Percentiles rank a stretch among this genome's conserved stretches.
phyloP scores from a whole-genome alignment of 805 yeast genomes.

The Barnettozyma botsteinii region DNA sequence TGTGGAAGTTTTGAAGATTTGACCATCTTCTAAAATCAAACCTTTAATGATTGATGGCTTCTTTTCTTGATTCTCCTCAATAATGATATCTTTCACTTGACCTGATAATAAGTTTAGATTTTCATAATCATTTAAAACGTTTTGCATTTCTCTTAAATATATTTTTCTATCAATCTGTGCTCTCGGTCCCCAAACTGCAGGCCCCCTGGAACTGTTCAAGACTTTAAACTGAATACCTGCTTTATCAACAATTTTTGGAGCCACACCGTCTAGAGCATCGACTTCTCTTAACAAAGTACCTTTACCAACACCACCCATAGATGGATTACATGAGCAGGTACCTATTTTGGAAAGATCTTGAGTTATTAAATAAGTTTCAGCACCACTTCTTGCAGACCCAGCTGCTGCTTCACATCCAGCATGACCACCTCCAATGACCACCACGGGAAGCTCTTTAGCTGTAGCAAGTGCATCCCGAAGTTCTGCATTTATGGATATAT shows the following conservation, averaged over 20 bases:
- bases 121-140: slow-evolving; percentile 46
- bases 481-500: slow-evolving; percentile 21
- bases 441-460: slow-evolving; percentile 46
- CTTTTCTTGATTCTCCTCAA: slow-evolving; percentile 37
- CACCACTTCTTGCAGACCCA: slow-evolving; percentile 84
- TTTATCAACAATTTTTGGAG: slow-evolving; percentile 77
- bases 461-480: slow-evolving; percentile 11
- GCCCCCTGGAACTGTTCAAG: slow-evolving; percentile 80
- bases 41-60: slow-evolving; percentile 47
- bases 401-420: slow-evolving; percentile 98
- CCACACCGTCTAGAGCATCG: slow-evolving; percentile 94
- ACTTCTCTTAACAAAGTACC: slow-evolving; percentile 90
- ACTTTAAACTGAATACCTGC: slow-evolving; percentile 92
- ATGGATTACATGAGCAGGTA: slow-evolving; percentile 94
- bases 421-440: slow-evolving; percentile 96
- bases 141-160: slow-evolving; percentile 76
- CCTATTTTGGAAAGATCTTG: slow-evolving; percentile 77
- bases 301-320: slow-evolving; percentile 97
- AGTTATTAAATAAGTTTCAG: slow-evolving; percentile 64
- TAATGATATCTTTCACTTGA: slow-evolving; percentile 77
- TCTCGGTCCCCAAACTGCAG: slow-evolving; percentile 98
- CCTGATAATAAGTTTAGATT: slow-evolving; percentile 58
- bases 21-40: slow-evolving; percentile 65
- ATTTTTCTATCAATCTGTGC: slow-evolving; percentile 90
- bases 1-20: slow-evolving; percentile 49